Percentiles rank a stretch among this genome's conserved stretches.
Evolutionary conservation across 2,329 filamentous ascomycete genomes (phyloP).

Genomic region (Penicillium crustosum): DNA sequence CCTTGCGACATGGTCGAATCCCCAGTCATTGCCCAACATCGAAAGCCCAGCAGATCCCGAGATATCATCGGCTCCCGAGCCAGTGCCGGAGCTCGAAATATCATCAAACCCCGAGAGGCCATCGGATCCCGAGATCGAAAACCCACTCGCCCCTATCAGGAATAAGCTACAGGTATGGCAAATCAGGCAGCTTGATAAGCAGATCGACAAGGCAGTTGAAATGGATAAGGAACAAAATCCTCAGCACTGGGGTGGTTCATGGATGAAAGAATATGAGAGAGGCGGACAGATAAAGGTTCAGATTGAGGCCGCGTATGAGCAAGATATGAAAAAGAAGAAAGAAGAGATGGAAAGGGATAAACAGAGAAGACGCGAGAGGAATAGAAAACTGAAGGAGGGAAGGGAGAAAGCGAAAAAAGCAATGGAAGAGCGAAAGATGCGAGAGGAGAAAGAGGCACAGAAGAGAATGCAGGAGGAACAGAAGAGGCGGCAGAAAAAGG

Average conservation of each 20-base stretch:
- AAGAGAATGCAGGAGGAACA: not conserved
- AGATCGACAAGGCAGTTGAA: not conserved
- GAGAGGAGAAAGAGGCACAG: not conserved
- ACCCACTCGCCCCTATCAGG: not conserved
- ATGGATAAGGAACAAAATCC: not conserved
- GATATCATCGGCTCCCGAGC: not conserved
- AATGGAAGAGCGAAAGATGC: not conserved
- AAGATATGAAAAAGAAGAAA: not conserved
- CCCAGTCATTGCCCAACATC: not conserved
- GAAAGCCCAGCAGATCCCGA: not conserved
- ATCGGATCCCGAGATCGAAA: not conserved
- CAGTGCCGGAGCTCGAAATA: no score
- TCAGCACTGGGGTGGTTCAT: not conserved
- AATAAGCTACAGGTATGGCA: not conserved
- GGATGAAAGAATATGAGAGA: not conserved
- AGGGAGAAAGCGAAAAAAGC: not conserved
- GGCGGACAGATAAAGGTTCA: not conserved
- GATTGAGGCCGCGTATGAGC: not conserved
- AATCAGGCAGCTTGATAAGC: not conserved
- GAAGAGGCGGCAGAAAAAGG: not conserved
- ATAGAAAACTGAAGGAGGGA: not conserved
- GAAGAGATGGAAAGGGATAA: not conserved
- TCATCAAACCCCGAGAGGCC: not conserved
- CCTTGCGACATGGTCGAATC: no score
- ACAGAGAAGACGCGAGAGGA: not conserved